Evolutionary conservation across 139 green algal species (phyloP).

Genomic region (Coelastrella sp.): DNA sequence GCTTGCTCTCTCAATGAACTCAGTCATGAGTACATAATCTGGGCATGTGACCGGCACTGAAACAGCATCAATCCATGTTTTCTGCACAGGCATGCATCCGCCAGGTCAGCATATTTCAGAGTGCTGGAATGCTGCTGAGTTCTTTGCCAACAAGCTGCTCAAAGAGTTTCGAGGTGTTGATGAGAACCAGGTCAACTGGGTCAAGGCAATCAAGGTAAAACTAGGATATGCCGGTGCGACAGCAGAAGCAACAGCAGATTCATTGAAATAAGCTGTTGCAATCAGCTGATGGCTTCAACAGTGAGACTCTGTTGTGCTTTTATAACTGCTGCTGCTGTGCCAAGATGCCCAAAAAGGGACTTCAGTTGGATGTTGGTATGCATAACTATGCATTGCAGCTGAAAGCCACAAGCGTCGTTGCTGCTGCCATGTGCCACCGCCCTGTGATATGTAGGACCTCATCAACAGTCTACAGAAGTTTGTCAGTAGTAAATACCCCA

Average conservation of each 20-base stretch:
- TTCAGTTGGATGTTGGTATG: too few species aligned
- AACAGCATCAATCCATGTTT: neutral
- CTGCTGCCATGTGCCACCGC: neutral
- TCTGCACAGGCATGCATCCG: conserved; percentile 71
- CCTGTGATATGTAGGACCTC: conserved; percentile 36
- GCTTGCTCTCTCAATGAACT: too few species aligned
- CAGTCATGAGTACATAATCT: too few species aligned
- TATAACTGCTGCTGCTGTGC: too few species aligned
- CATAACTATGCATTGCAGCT: too few species aligned
- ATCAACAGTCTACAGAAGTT: conserved; percentile 57
- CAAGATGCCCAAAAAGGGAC: too few species aligned
- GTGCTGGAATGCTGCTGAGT: conserved; percentile 84
- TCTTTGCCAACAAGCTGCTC: conserved; percentile 93
- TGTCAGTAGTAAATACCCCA: conserved; percentile 68
- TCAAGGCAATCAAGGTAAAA: conserved; percentile 80
- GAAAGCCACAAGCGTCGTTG: too few species aligned
- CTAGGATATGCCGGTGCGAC: neutral
- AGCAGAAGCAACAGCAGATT: neutral
- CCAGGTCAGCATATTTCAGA: conserved; percentile 86
- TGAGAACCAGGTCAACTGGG: conserved; percentile 76
- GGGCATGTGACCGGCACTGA: too few species aligned
- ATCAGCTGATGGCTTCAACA: too few species aligned
- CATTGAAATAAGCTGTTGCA: neutral
- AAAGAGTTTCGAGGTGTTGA: conserved; percentile 68
- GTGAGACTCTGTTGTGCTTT: too few species aligned